Conservation (phyloP, 2,329 filamentous ascomycete species). For the Mycosphaerella sp. region DNA sequence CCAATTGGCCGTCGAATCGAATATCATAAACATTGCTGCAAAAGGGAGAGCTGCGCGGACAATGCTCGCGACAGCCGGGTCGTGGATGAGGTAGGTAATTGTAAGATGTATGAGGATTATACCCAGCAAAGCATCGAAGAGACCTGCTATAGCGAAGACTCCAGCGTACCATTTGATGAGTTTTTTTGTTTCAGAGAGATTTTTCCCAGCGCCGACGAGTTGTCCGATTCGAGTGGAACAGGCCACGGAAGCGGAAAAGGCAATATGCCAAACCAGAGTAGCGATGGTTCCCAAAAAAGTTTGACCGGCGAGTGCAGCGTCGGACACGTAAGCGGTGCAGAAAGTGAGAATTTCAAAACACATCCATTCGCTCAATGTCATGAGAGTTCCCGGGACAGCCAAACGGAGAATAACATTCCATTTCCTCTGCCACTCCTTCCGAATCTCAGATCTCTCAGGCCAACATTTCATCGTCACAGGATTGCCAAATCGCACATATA, state of each 20-base stretch:
- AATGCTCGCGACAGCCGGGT: conserved; percentile 33
- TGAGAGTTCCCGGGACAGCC: conserved; percentile 23
- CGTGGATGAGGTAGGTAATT: conserved; percentile 32
- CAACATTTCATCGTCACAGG: conserved; percentile 41
- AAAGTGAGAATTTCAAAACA: conserved; percentile 29
- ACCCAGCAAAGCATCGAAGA: conserved; percentile 33
- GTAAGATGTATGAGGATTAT: conserved; percentile 30
- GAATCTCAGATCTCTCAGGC: conserved; percentile 22
- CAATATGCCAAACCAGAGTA: conserved; percentile 37
- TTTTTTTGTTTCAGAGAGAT: too few relatives aligned
- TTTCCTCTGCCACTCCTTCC: not conserved
- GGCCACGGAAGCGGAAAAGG: conserved; percentile 37
- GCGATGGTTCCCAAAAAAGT: conserved; percentile 21
- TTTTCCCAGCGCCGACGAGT: conserved; percentile 26
- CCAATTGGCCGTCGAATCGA: conserved; percentile 34
- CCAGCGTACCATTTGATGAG: conserved; percentile 28
- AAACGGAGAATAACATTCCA: conserved; percentile 32
- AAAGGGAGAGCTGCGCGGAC: conserved; percentile 33
- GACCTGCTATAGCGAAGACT: conserved; percentile 34
- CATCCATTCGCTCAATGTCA: conserved; percentile 27
- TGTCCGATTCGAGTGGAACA: conserved; percentile 37
- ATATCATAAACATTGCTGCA: conserved; percentile 36
- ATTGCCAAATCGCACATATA: conserved; percentile 41
- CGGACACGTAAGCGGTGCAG: conserved; percentile 31
- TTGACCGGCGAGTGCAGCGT: conserved; percentile 24